Base-by-base conservation (phyloP, 305 asterid species). In the Fraxinus baroniana region DNA sequence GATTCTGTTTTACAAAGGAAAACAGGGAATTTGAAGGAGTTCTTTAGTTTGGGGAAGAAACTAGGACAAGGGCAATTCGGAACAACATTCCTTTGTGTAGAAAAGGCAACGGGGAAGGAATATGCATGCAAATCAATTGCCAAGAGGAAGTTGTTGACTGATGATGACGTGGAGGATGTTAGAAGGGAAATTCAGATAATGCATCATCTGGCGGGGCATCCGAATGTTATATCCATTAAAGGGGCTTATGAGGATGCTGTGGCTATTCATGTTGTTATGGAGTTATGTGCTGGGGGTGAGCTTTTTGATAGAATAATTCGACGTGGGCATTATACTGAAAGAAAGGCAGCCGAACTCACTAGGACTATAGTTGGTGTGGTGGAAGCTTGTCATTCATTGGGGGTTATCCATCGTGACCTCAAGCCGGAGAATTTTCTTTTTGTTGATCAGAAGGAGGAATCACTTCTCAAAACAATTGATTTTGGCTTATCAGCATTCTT, bases 61-160 rank as follows among this genome's bases (percentile, higher is more conserved):
- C 84, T 92, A 84, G 97, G 97, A 44, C 97, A 92, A 78, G 97
- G 97, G 84, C 97, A 92, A 83, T 92, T 92, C 33, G 97, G 97
- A 17, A 89, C 90, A 2, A 92, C 96, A 1, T 92, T 92, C 84
- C 79, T 88, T 71, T 91, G 96, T 5, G 83, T 89, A 64, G 94
- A 92, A 7, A 91, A 91, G 87, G 89, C 85, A 9, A 88, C 91
- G 0, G 91, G 91, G 39, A 81, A 78, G 55, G 90, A 92, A 78
- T 91, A 84, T 32, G 97, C 97, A 15, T 92, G 97, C 89, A 92
- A 92, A 74, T 92, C 94, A 1, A 92, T 92, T 49, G 94, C 97
- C 5, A 92, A 92, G 93, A 89, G 97, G 89, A 92, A 92, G 89
- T 82, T 92, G 17, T 81, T 92, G 76, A 84, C 92, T 0, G 94